Evolutionary conservation across 768 basidiomycete genomes (phyloP).

Genomic region (Pholiota molesta): DNA sequence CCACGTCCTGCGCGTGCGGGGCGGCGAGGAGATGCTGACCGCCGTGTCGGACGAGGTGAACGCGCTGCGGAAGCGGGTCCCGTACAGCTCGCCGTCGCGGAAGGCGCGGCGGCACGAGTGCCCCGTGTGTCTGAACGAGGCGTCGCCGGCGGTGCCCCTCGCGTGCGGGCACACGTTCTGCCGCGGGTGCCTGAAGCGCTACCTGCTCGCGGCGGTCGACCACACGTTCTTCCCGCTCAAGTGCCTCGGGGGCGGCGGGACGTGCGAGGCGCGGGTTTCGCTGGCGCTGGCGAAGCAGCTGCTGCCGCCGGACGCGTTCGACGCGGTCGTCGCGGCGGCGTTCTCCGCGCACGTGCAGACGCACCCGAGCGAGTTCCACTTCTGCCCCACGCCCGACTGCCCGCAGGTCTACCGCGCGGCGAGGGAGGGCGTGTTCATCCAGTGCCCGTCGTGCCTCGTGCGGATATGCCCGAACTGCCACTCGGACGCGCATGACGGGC

Average conservation of each 20-base stretch:
- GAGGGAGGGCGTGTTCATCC: conserved; percentile 51
- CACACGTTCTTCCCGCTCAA: conserved; percentile 68
- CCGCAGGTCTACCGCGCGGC: conserved; percentile 69
- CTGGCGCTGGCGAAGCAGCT: conserved; percentile 51
- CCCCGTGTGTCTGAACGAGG: conserved; percentile 71
- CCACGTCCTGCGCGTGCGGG: conserved; percentile 43
- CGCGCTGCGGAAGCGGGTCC: background rate
- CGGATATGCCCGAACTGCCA: conserved; percentile 71
- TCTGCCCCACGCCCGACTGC: conserved; percentile 83
- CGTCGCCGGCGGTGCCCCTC: conserved; percentile 52
- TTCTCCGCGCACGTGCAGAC: conserved; percentile 64
- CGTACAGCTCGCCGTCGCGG: background rate
- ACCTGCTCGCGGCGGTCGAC: conserved; percentile 59
- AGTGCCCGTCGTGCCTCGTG: conserved; percentile 71
- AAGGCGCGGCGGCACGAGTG: conserved; percentile 36
- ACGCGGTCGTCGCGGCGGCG: conserved; percentile 57
- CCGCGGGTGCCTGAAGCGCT: conserved; percentile 58
- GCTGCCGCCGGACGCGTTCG: conserved; percentile 55
- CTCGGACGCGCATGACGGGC: conserved; percentile 60
- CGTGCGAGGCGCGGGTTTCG: conserved; percentile 60
- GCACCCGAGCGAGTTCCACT: conserved; percentile 63
- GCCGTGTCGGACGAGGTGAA: background rate
- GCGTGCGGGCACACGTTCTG: conserved; percentile 75
- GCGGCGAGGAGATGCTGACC: conserved; percentile 25
- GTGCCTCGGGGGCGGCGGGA: conserved; percentile 68